Conservation (phyloP, 352 stramenopile species). For the Phytophthora citricola region DNA sequence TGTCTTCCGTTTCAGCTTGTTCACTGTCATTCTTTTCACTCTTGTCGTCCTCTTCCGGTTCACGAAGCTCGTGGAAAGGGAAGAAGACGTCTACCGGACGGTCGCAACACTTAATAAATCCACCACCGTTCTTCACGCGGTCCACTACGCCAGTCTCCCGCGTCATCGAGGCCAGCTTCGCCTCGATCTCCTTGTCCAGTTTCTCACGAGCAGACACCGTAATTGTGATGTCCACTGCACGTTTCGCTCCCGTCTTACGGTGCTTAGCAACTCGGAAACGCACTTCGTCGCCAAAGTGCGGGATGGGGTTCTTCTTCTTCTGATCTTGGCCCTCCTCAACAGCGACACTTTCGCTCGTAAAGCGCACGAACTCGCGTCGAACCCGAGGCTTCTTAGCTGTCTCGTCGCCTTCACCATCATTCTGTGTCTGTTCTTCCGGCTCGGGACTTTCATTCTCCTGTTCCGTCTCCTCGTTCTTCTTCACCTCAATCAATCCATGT, state of each 20-base stretch:
- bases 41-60: constrained; percentile 33
- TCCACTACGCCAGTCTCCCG: constrained; percentile 69
- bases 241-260: constrained; percentile 66
- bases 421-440: constrained; percentile 14
- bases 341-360: constrained; percentile 60
- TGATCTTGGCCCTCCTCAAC: constrained; percentile 29
- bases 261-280: constrained; percentile 78
- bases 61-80: constrained; percentile 69
- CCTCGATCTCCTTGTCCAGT: constrained; percentile 71
- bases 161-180: constrained; percentile 61
- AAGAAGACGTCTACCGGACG: constrained; percentile 79
- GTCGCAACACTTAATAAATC: constrained; percentile 78
- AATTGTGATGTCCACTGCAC: constrained; percentile 70
- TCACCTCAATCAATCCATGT: constrained; percentile 57
- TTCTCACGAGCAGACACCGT: constrained; percentile 66
- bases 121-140: constrained; percentile 64
- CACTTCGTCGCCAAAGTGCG: constrained; percentile 77
- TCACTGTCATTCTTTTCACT: constrained; percentile 29
- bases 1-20: constrained; percentile 11
- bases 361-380: constrained; percentile 56
- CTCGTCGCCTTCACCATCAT: constrained; percentile 1
- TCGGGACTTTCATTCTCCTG: background rate
- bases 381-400: constrained; percentile 20
- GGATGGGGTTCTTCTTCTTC: constrained; percentile 25
- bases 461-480: constrained; percentile 21